phyloP scores from a whole-genome alignment of 1,284 basidiomycete species.

The Phellopilus nigrolimitatus region DNA sequence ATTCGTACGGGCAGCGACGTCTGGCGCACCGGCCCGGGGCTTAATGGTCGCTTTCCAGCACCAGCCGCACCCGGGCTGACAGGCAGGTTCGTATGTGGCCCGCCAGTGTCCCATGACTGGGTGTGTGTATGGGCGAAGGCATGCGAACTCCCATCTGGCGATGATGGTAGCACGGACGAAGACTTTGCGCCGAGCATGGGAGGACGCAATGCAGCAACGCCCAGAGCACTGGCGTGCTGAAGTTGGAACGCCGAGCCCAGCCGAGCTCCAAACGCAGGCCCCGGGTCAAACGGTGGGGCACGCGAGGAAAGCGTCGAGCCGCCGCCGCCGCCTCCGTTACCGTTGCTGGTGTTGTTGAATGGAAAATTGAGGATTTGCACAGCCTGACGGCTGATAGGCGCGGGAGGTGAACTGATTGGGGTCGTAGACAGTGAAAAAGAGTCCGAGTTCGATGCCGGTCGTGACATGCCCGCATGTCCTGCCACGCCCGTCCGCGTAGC shows the following conservation, averaged over 20 bases:
- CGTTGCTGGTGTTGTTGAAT: background rate
- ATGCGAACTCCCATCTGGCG: background rate
- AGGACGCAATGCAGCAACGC: background rate
- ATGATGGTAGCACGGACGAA: background rate
- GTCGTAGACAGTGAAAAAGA: background rate
- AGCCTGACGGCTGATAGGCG: background rate
- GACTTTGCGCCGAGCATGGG: background rate
- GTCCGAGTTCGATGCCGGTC: background rate
- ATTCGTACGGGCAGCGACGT: slow-evolving; percentile 11
- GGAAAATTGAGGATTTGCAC: background rate
- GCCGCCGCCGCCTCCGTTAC: background rate
- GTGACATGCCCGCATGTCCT: background rate
- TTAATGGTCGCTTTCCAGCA: slow-evolving; percentile 5
- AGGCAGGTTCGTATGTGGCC: background rate
- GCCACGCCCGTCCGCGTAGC: background rate
- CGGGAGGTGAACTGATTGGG: slow-evolving; percentile 1
- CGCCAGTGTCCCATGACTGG: slow-evolving; percentile 7
- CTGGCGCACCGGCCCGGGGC: slow-evolving; percentile 8
- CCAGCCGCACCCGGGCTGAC: background rate
- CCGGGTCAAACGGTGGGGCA: slow-evolving; percentile 16
- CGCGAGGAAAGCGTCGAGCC: slow-evolving; percentile 14
- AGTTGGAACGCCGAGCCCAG: slow-evolving; percentile 12
- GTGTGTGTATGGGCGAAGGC: background rate
- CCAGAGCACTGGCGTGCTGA: background rate
- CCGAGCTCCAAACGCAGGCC: background rate